Evolutionary conservation across 1,284 basidiomycete species (phyloP), one percentile per base, ranked within the genome.

Genomic region (Trichosporon inkin): DNA sequence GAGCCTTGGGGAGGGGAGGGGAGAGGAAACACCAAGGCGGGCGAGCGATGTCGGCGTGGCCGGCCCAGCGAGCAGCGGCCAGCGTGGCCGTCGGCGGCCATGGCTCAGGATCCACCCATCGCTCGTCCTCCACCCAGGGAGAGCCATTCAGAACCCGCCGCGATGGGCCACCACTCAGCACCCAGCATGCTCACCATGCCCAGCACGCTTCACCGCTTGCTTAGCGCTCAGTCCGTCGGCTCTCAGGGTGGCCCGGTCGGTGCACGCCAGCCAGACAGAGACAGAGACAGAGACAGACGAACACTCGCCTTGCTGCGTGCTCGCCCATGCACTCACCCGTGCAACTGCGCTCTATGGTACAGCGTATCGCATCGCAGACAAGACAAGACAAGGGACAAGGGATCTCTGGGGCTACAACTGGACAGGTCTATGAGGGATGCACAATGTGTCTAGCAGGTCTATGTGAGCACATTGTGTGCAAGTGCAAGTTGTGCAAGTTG

Each of bases 1-100:
- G 41, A 40, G 58, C 53, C 57, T 58, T 58, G 57, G 28, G 35
- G 24, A 39, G 36, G 32, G 37, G 38, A 55, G 28, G 37, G 19
- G 32, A 34, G 49, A 14, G 39, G n/a, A 28, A 44, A 37, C n/a
- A 47, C 16, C 37, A 16, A 41, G 32, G 28, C 19, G 41, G 51
- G 44, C 17, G 37, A 47, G 36, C 55, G n/a, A 57, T 55, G 54
- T 44, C 40, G 40, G 40, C 40, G 40, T 44, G n/a, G n/a, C n/a
- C n/a, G n/a, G n/a, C n/a, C n/a, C n/a, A n/a, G n/a, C n/a, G n/a
- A n/a, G n/a, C n/a, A n/a, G n/a, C n/a, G n/a, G n/a, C n/a, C n/a
- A n/a, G n/a, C n/a, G n/a, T n/a, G 40, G 40, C 40, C 20, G 22
- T 19, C 40, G 22, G 13, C 6, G 10, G 19, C 14, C 39, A 44